Conservation (phyloP, 23 red algal species). For the Cyanidioschyzon merolae region DNA sequence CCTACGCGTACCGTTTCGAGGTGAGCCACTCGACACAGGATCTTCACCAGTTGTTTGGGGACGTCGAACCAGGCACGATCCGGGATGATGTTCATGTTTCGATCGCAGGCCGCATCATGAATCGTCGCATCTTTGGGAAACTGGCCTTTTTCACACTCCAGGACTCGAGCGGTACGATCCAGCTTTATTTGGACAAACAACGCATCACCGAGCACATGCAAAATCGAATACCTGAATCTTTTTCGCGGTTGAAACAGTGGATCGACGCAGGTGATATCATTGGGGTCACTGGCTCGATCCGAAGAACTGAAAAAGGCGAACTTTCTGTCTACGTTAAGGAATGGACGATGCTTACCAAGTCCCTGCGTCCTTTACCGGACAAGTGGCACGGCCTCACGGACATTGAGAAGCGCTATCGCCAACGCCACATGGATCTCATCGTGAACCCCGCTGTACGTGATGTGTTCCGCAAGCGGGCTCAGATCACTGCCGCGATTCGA, state of each 20-base stretch:
- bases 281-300: constrained; percentile 51
- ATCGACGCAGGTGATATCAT: constrained; percentile 78
- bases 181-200: constrained; percentile 92
- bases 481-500: constrained; percentile 60
- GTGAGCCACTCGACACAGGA: constrained; percentile 24
- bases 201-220: constrained; percentile 44
- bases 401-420: constrained; percentile 82
- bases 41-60: constrained; percentile 23
- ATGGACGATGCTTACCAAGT: constrained; percentile 83
- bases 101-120: constrained; percentile 62
- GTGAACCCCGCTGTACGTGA: constrained; percentile 47
- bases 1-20: constrained; percentile 57
- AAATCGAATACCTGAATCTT: constrained; percentile 22
- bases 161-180: constrained; percentile 65
- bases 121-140: constrained; percentile 88
- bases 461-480: constrained; percentile 59
- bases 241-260: constrained; percentile 61
- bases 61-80: constrained; percentile 36
- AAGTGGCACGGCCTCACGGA: constrained; percentile 96
- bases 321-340: constrained; percentile 58
- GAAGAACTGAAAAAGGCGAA: constrained; percentile 87
- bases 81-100: constrained; percentile 29
- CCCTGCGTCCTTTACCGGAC: constrained; percentile 71
- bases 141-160: constrained; percentile 87
- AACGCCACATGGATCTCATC: constrained; percentile 81